These are phyloP conservation scores for Pleodorina starrii DNA, from an alignment of 139 green algal species.

Conservation along the genomic window DNA sequence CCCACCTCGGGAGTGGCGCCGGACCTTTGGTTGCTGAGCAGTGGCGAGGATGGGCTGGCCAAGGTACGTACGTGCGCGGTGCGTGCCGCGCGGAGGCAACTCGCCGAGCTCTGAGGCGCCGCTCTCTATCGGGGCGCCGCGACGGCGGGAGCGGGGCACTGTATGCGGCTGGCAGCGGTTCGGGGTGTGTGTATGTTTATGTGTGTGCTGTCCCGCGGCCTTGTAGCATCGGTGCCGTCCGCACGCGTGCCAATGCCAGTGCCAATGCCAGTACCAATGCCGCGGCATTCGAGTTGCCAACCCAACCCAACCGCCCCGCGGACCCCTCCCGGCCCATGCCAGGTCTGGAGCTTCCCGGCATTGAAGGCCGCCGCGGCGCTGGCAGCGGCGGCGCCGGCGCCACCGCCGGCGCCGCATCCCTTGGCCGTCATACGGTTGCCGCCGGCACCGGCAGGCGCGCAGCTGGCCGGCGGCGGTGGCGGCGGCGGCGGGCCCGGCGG, in stretches of 20 bases:
- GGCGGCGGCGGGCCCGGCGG: background rate
- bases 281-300: too few relatives aligned
- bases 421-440: slow-evolving; percentile 1
- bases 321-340: too few relatives aligned
- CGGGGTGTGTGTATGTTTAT: too few relatives aligned
- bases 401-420: background rate
- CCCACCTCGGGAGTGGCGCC: background rate
- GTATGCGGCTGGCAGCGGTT: too few relatives aligned
- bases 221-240: too few relatives aligned
- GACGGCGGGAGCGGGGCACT: too few relatives aligned
- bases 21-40: slow-evolving; percentile 36
- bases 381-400: background rate
- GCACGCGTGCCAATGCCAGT: too few relatives aligned
- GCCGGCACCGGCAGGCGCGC: background rate
- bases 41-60: slow-evolving; percentile 28
- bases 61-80: slow-evolving; percentile 13
- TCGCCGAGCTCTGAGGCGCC: background rate
- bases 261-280: too few relatives aligned
- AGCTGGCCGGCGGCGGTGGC: background rate
- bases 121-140: too few relatives aligned
- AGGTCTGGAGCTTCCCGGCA: slow-evolving; percentile 35
- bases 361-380: slow-evolving; percentile 4
- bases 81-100: too few relatives aligned
- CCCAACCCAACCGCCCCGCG: too few relatives aligned
- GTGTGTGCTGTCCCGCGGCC: too few relatives aligned